A percentile compares a stretch with the other conserved stretches of the same genome.
Evolutionary conservation across 352 stramenopile species (phyloP).

Genomic region (Blastocystis hominis): DNA sequence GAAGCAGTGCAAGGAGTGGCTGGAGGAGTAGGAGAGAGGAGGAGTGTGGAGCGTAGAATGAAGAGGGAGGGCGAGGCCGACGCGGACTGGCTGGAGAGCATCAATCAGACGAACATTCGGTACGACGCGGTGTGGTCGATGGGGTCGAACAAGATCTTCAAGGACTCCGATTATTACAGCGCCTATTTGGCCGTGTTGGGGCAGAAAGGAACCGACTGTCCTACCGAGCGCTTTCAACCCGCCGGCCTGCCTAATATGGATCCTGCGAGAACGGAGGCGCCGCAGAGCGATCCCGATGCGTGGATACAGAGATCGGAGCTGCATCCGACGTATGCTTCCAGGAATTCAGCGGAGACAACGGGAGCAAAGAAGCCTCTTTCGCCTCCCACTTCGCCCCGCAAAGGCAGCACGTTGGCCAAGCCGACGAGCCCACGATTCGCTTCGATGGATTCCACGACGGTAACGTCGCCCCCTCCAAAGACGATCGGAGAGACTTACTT

Average conservation of each 20-base stretch:
- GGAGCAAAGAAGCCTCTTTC: no score
- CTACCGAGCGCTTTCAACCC: not conserved
- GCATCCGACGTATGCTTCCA: no score
- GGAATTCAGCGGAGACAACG: no score
- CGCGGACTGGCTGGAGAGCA: not conserved
- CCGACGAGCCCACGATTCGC: no score
- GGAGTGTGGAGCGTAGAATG: not conserved
- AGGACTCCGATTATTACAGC: not conserved
- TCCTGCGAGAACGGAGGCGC: not conserved
- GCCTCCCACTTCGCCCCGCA: no score
- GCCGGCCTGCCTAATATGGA: not conserved
- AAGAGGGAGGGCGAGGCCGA: not conserved
- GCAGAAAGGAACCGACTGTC: not conserved
- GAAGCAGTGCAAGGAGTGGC: not conserved
- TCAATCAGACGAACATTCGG: not conserved
- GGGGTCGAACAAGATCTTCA: not conserved
- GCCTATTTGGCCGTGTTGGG: not conserved
- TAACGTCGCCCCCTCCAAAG: no score
- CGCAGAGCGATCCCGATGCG: not conserved
- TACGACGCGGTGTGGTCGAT: not conserved
- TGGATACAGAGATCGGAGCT: no score
- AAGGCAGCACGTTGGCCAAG: no score
- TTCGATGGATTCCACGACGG: no score
- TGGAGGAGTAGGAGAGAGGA: not conserved
- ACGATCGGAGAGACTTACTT: not conserved